Conservation (phyloP, 345 rosid genomes). For the Hibiscus trionum region DNA sequence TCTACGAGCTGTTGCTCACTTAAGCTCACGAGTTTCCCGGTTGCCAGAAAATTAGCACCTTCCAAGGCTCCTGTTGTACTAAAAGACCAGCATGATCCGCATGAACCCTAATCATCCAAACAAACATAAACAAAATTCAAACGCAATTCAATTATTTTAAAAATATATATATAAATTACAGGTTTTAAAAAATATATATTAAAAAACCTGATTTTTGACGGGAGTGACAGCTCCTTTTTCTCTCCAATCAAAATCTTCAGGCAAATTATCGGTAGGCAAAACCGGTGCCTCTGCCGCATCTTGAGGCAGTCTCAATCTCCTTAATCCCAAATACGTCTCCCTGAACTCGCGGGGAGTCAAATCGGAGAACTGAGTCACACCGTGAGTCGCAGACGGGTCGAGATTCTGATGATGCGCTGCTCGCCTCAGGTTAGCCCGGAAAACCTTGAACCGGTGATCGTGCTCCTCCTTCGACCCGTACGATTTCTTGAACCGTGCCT, state of each 20-base stretch:
- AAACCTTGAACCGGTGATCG: slow-evolving; percentile 53
- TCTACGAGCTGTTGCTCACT: slow-evolving; percentile 99
- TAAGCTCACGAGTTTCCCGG: slow-evolving; percentile 86
- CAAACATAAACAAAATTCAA: slow-evolving; percentile 2
- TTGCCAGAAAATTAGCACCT: slow-evolving; percentile 85
- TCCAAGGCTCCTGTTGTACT: slow-evolving; percentile 95
- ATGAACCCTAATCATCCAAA: slow-evolving; percentile 55
- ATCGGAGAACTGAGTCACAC: slow-evolving; percentile 91
- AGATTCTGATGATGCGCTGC: slow-evolving; percentile 70
- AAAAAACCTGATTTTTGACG: slow-evolving; percentile 71
- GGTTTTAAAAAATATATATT: neutral
- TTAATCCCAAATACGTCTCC: slow-evolving; percentile 47
- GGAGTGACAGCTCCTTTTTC: slow-evolving; percentile 78
- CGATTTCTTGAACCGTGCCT: slow-evolving; percentile 48
- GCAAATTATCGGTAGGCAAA: slow-evolving; percentile 69
- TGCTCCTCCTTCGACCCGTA: slow-evolving; percentile 70
- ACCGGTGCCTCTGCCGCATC: slow-evolving; percentile 82
- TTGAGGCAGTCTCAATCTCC: slow-evolving; percentile 51
- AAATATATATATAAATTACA: neutral
- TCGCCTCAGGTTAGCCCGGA: slow-evolving; percentile 49
- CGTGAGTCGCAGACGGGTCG: slow-evolving; percentile 81
- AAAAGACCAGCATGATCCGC: slow-evolving; percentile 99
- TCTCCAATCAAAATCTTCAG: slow-evolving; percentile 92
- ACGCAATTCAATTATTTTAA: neutral
- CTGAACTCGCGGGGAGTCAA: slow-evolving; percentile 66